Base-by-base conservation (phyloP, 2,329 filamentous ascomycete species). In the Neofusicoccum umdonicola region DNA sequence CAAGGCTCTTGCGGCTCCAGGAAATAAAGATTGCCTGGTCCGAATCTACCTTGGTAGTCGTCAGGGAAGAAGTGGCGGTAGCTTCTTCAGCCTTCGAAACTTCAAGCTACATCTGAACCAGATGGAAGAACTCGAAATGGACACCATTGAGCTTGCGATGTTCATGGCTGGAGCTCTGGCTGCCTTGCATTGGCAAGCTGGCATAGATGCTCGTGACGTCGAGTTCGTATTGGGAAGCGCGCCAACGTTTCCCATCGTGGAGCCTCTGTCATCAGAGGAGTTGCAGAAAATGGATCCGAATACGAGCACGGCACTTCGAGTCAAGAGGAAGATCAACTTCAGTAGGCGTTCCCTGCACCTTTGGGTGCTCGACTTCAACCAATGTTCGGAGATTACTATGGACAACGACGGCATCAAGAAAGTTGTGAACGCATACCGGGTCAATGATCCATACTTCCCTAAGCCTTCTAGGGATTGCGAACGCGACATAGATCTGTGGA, bases 301-400 rank as follows among this genome's bases (percentile, higher is more conserved):
- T 2, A 50, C 57, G 13, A 45, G 22, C 44, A 60, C 39, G n/a
- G 39, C 62, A 13, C 31, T n/a, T 1, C 17, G 42, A 12, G 61
- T 45, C 3, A 17, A 39, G 2, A 27, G 52, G 31, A 54, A 60
- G 1, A 48, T 56, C 17, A 51, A 13, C 45, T 22, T 8, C 57
- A 41, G 3, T 63, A 58, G 3, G n/a, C 22, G 5, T 17, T 13
- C n/a, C 22, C 31, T 65, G 22, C 31, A 17, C 9, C 60, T 76
- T 22, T 77, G 74, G 74, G 65, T 77, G 3, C 81, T 89, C 82
- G 80, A 89, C 85, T 78, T 88, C 81, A 73, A 87, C 80, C 57
- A 86, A 85, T 72, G 85, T 82, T 67, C 86, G 71, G 68, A 84
- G 78, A 66, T 87, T 78, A 54, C 15, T 11, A 54, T 39, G 71